These are phyloP conservation scores for Sugiyamaella mastotermitis DNA, from an alignment of 805 yeast species.

Conservation along the genomic window DNA sequence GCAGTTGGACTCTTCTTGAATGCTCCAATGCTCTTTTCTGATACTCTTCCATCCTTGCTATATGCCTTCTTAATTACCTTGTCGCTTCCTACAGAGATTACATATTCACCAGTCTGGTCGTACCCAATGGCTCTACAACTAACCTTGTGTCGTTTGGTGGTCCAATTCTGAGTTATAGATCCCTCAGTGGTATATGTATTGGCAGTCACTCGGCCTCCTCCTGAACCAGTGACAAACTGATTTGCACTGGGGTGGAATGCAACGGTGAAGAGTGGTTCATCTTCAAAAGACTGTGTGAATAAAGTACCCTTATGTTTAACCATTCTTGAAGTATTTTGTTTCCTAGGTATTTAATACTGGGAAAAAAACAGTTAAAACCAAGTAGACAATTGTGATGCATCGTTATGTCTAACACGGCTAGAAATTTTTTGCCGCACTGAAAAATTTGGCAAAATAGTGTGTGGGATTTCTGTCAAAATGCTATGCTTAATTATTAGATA, in stretches of 20 bases:
- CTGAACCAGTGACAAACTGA: slow-evolving; percentile 64
- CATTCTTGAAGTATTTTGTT: too few relatives aligned
- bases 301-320: slow-evolving; percentile 18
- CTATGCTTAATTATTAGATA: too few relatives aligned
- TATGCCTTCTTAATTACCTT: slow-evolving; percentile 69
- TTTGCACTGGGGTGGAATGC: slow-evolving; percentile 75
- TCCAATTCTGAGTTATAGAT: slow-evolving; percentile 46
- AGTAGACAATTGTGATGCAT: too few relatives aligned
- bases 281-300: slow-evolving; percentile 27
- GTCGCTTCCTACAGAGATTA: slow-evolving; percentile 69
- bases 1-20: slow-evolving; percentile 24
- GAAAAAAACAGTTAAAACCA: too few relatives aligned
- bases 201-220: slow-evolving; percentile 69
- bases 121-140: slow-evolving; percentile 72
- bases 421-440: too few relatives aligned
- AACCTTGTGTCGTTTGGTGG: slow-evolving; percentile 84
- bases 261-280: slow-evolving; percentile 56
- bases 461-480: too few relatives aligned
- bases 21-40: slow-evolving; percentile 40
- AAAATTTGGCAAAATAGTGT: too few relatives aligned
- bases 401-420: too few relatives aligned
- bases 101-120: slow-evolving; percentile 54
- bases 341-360: too few relatives aligned
- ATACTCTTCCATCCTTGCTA: slow-evolving; percentile 69
- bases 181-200: slow-evolving; percentile 49